A percentile compares a stretch with the other conserved stretches of the same genome.
These are phyloP conservation scores for Geotrichum phurueaensis DNA, from an alignment of 1,139 yeast genomes.

Conservation along the genomic window DNA sequence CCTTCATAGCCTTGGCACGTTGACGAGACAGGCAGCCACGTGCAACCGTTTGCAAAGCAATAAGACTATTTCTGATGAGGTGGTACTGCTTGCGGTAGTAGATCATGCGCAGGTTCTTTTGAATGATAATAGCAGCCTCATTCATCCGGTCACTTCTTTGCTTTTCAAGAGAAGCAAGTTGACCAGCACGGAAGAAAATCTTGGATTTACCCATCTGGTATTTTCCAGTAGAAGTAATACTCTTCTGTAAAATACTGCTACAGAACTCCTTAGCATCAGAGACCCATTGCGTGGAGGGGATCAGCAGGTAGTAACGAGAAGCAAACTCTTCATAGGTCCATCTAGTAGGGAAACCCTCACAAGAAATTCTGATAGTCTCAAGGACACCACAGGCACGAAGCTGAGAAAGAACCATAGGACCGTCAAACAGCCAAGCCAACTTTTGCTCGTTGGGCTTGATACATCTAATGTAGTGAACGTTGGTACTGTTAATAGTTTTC, in stretches of 20 bases:
- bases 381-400: conserved; percentile 98
- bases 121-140: conserved; percentile 75
- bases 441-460: conserved; percentile 94
- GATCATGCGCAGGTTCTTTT: conserved; percentile 71
- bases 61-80: conserved; percentile 51
- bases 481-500: conserved; percentile 88
- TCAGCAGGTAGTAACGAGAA: conserved; percentile 76
- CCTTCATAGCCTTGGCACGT: conserved; percentile 53
- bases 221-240: conserved; percentile 59
- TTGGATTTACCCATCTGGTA: conserved; percentile 81
- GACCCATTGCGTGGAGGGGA: conserved; percentile 66
- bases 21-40: conserved; percentile 61
- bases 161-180: conserved; percentile 82
- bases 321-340: conserved; percentile 96
- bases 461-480: conserved; percentile 95
- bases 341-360: conserved; percentile 97
- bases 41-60: conserved; percentile 52
- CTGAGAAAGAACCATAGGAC: conserved; percentile 91
- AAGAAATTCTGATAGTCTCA: conserved; percentile 91
- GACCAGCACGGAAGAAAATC: conserved; percentile 90
- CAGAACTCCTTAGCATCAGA: conserved; percentile 58
- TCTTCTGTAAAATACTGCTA: conserved; percentile 54
- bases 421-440: conserved; percentile 93
- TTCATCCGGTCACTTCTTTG: conserved; percentile 71
- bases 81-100: conserved; percentile 58